Percentiles rank a stretch among this genome's conserved stretches.
phyloP scores from a whole-genome alignment of 768 basidiomycete species.

The Boletus tylopilopsis region DNA sequence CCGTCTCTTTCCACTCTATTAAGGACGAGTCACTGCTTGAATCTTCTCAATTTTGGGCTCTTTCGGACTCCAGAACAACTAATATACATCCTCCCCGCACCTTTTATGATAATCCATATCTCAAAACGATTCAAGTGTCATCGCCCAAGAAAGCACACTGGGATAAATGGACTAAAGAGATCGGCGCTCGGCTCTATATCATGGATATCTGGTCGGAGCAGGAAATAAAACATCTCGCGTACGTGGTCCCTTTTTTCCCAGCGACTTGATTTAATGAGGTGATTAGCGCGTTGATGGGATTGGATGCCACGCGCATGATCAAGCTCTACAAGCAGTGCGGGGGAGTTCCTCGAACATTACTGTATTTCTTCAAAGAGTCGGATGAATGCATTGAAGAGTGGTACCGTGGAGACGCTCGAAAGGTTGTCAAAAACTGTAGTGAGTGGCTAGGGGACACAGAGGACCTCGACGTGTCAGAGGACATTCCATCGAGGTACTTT shows the following conservation, averaged over 20 bases:
- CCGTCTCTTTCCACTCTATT: neutral
- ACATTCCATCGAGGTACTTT: neutral
- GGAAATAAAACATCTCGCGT: neutral
- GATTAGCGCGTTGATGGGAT: neutral
- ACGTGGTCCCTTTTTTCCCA: neutral
- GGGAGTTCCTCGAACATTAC: neutral
- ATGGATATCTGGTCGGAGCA: slow-evolving; percentile 3
- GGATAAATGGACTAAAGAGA: neutral
- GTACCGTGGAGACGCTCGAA: neutral
- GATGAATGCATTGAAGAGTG: neutral
- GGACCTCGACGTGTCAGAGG: neutral
- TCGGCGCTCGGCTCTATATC: neutral
- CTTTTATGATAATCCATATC: neutral
- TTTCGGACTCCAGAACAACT: neutral
- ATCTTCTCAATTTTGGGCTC: neutral
- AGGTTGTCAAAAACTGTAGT: neutral
- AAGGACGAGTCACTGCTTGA: neutral
- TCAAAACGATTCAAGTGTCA: neutral
- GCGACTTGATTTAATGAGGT: neutral
- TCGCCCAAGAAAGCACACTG: neutral
- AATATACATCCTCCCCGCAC: neutral
- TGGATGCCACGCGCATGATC: neutral
- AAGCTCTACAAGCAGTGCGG: neutral
- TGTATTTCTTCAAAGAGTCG: accelerated
- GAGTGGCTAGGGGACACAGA: too few relatives aligned